Evolutionary conservation across 257 asterid species (phyloP), one percentile per base, ranked within the genome.

Genomic region (Datura wrightii): DNA sequence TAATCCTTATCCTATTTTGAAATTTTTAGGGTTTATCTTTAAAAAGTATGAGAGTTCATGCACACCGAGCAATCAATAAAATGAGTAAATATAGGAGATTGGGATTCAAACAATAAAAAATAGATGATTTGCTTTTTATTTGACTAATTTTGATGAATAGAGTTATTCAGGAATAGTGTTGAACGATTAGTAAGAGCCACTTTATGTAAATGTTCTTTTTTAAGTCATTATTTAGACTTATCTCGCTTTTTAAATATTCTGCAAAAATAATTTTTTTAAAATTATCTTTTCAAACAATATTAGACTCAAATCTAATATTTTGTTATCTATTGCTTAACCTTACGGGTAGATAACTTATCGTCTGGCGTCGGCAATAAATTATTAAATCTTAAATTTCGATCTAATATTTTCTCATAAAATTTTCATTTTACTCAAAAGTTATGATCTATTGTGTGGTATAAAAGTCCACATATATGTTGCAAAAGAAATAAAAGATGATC

Each of bases 151-250:
- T 65, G 44, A 13, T 65, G 1, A 5, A 65, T 65, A 34, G 7
- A 34, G 2, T 34, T 10, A 63, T 63, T 31, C 0, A 31, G 2
- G 6, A 31, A 31, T 63, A 0, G 42, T 2, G n/a, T 65, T 10
- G 8, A 7, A 0, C 5, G 5, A 5, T 24, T 5, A 24, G 31
- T 24, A 24, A 24, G 1, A 0, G 0, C 2, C 10, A 5, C 44
- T 34, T 39, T 11, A 34, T 0, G 72, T 65, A 34, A 11, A 13
- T 65, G 72, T 14, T 65, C 10, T 5, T 13, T 34, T 62, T 34
- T 31, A 11, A 63, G 41, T 18, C 18, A 31, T 11, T 10, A 63
- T 31, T 63, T 63, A 34, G 10, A 63, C 3, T 0, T 63, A 2
- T 34, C 71, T 11, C 0, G 1, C 11, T 65, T 34, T 62, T 34